Base-by-base conservation (phyloP, 2,329 filamentous ascomycete genomes). In the Penicillium sp. region DNA sequence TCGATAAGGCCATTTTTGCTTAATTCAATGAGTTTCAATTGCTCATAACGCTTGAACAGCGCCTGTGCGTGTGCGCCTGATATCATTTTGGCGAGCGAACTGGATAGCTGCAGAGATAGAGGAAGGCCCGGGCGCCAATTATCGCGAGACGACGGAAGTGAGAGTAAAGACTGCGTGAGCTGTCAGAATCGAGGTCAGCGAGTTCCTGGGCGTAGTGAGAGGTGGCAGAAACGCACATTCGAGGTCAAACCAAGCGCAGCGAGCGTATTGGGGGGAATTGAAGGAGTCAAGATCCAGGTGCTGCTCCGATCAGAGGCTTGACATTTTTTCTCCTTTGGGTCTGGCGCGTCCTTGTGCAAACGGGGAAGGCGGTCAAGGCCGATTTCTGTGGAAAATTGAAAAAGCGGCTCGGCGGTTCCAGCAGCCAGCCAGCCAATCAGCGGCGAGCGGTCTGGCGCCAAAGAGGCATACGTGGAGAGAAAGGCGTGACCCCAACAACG, bases 1-100 rank as follows among this genome's bases (percentile, higher is more conserved):
- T 79, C 74, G 59, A 80, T 79, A 46, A 80, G 67, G 51, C 71
- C 69, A 64, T 79, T 75, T 62, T 78, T 79, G 55, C 71, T 71
- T 47, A 78, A 69, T 60, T 80, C 77, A 57, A 77, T 64, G 26
- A 69, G 64, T 55, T 71, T 71, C 55, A 79, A 60, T 58, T 75
- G 70, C 59, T 74, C 72, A 68, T 76, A 78, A 63, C 76, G 75
- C 59, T 77, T 69, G 40, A 71, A 63, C 58, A 70, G 72, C 51
- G 66, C 66, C 49, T 66, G 64, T 42, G 69, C 65, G 42, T 67
- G 66, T 65, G 73, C 69, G 55, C 59, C 66, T 56, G 57, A 60
- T 58, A 63, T 66, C 50, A 53, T 59, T 46, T 55, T 23, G 42
- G 20, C 42, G 23, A 23, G 35, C 52, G 35, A 43, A 33, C 23